Evolutionary conservation across 768 basidiomycete species (phyloP).

Genomic region (Kwoniella europaea): DNA sequence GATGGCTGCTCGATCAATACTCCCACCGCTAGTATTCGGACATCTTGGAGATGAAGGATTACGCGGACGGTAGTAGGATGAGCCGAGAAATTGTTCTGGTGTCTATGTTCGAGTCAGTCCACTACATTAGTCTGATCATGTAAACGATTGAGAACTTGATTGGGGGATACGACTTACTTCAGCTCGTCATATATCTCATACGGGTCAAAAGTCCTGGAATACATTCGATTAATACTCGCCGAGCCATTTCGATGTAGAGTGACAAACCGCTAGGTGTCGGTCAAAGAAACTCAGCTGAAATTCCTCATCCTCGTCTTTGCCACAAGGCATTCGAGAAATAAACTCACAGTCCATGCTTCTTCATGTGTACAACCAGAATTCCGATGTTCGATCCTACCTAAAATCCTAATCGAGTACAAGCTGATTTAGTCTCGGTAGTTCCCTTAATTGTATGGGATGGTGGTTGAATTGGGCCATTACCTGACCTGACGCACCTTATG

Average conservation of each 20-base stretch:
- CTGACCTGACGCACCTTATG: slow-evolving; percentile 37
- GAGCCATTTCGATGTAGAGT: slow-evolving; percentile 54
- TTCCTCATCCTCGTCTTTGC: not conserved
- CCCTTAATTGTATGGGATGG: too few relatives aligned
- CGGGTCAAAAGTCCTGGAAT: slow-evolving; percentile 53
- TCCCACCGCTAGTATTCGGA: slow-evolving; percentile 51
- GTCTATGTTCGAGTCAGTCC: slow-evolving; percentile 19
- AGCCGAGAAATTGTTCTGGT: slow-evolving; percentile 53
- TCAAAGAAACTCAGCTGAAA: too few relatives aligned
- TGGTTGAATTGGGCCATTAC: too few relatives aligned
- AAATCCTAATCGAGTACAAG: slow-evolving; percentile 17
- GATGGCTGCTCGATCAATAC: slow-evolving; percentile 42
- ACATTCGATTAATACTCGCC: slow-evolving; percentile 53
- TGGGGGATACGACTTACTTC: slow-evolving; percentile 31
- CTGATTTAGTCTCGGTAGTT: too few relatives aligned
- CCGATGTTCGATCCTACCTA: slow-evolving; percentile 51
- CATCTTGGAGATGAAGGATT: slow-evolving; percentile 48
- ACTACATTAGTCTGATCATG: not conserved
- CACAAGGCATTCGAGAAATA: not conserved
- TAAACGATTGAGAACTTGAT: not conserved
- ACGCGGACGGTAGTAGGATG: slow-evolving; percentile 48
- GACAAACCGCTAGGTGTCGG: slow-evolving; percentile 42
- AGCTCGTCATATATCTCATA: slow-evolving; percentile 54
- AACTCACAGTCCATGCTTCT: slow-evolving; percentile 54
- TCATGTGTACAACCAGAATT: slow-evolving; percentile 53